These are phyloP conservation scores for Colletotrichum chlorophyti DNA, from an alignment of 2,329 filamentous ascomycete genomes.

Conservation along the genomic window DNA sequence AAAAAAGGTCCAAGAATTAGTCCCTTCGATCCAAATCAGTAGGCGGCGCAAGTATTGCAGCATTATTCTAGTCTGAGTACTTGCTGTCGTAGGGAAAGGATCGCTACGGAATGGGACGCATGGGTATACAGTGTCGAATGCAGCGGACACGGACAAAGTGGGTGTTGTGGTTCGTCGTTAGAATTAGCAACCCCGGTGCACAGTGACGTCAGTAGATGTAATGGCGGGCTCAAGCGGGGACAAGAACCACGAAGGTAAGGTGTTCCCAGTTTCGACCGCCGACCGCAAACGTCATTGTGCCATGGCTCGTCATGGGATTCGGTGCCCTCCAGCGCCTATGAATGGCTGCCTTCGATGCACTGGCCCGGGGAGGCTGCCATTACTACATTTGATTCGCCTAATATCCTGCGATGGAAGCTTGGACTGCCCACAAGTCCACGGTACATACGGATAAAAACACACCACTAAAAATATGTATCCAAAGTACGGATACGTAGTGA, in stretches of 20 bases:
- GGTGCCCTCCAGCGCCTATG: background rate
- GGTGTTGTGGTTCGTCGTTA: conserved; percentile 24
- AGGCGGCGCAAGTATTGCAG: conserved; percentile 5
- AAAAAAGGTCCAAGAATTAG: too few relatives aligned
- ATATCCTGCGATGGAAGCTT: too few relatives aligned
- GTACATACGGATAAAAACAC: too few relatives aligned
- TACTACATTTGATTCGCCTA: conserved; percentile 11
- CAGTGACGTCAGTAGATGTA: conserved; percentile 24
- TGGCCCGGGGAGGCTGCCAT: too few relatives aligned
- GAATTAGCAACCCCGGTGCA: conserved; percentile 16
- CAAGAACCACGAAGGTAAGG: background rate
- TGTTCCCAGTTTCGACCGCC: conserved; percentile 17
- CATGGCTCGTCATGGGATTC: background rate
- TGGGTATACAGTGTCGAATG: too few relatives aligned
- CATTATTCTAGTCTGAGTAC: too few relatives aligned
- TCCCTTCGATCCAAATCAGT: conserved; percentile 1
- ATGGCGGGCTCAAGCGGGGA: conserved; percentile 8
- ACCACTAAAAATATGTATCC: too few relatives aligned
- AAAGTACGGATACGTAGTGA: too few relatives aligned
- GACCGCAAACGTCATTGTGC: conserved; percentile 25
- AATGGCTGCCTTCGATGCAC: too few relatives aligned
- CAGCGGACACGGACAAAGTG: background rate
- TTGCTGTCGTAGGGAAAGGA: background rate
- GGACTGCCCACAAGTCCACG: too few relatives aligned
- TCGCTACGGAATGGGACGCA: too few relatives aligned